Evolutionary conservation across 2,329 filamentous ascomycete species (phyloP), one percentile per base, ranked within the genome.

Genomic region (Pseudogymnoascus sp.): DNA sequence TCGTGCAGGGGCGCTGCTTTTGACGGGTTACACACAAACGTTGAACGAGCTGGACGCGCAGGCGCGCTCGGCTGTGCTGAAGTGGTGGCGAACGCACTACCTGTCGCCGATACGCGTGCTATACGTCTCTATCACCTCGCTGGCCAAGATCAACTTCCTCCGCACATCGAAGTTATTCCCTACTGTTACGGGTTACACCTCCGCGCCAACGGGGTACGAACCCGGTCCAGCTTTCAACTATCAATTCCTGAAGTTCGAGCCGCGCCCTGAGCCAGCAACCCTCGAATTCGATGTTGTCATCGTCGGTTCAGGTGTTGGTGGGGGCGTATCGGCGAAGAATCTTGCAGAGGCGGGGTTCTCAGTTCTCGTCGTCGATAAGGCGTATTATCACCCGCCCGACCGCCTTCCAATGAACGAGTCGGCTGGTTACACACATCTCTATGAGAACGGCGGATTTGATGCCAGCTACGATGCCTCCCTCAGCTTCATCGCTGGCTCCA

Each of bases 281-380:
- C 75, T 95, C 38, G 84, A 91, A 60, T 87, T 89, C 0, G 93
- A 97, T 71, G 84, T 96, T 0, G 84, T 96, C 39, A 85, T 97
- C 62, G 81, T 97, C 18, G 92, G 92, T 2, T 94, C 89, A 37
- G 92, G 92, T 25, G 95, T 90, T 67, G 92, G 92, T 64, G 91
- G 89, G 39, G 90, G 81, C 8, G 91, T 96, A 0, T 83, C 82
- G 35, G 91, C 92, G 20, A 92, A 92, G 73, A 87, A 89, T 58
- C 76, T 96, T 1, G 84, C 91, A 7, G 86, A 91, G 72, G 88
- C 87, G 1, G 90, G 89, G 3, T 79, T 89, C 65, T 78, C 79
- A 18, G 90, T 96, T 30, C 72, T 96, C 3, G 89, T 97, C 0
- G 86, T 91, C 2, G 91, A 95, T 66, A 94, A 94, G 71, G 84